phyloP scores from a whole-genome alignment of 305 asterid species.

The Stenogyne calaminthoides region DNA sequence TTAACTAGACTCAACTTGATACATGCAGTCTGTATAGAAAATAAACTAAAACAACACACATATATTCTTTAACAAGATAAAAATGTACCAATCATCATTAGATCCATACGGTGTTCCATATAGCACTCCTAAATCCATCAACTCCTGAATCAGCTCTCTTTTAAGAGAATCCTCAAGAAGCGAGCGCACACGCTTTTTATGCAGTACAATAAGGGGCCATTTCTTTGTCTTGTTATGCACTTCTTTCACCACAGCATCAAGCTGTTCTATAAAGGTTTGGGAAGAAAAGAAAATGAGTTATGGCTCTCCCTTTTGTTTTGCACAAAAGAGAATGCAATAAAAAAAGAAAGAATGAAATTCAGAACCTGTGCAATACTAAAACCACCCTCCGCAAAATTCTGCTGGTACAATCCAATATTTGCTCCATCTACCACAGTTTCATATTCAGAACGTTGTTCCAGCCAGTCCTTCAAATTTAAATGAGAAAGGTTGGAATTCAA shows the following conservation, averaged over 20 bases:
- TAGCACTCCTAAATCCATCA: slow-evolving; percentile 66
- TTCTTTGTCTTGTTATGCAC: slow-evolving; percentile 58
- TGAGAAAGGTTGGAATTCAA: slow-evolving; percentile 1
- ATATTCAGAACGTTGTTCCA: slow-evolving; percentile 64
- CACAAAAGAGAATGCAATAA: not conserved
- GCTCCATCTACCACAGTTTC: slow-evolving; percentile 93
- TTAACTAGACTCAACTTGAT: not conserved
- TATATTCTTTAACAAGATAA: slow-evolving; percentile 4
- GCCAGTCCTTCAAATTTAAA: slow-evolving; percentile 67
- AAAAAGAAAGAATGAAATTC: slow-evolving; percentile 22
- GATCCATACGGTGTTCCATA: slow-evolving; percentile 94
- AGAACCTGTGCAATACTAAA: slow-evolving; percentile 84
- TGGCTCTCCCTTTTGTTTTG: not conserved
- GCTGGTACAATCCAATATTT: slow-evolving; percentile 86
- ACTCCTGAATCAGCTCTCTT: slow-evolving; percentile 72
- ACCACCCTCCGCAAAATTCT: slow-evolving; percentile 89
- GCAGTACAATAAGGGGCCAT: slow-evolving; percentile 86
- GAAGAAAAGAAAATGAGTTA: slow-evolving; percentile 25
- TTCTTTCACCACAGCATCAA: slow-evolving; percentile 83
- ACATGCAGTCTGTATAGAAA: not conserved
- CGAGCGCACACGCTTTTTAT: slow-evolving; percentile 66
- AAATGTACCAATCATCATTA: slow-evolving; percentile 81
- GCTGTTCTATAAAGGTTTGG: slow-evolving; percentile 73
- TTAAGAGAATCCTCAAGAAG: slow-evolving; percentile 72
- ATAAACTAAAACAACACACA: not conserved